phyloP scores from a whole-genome alignment of 2,329 filamentous ascomycete species.

The Diaporthe vaccinii region DNA sequence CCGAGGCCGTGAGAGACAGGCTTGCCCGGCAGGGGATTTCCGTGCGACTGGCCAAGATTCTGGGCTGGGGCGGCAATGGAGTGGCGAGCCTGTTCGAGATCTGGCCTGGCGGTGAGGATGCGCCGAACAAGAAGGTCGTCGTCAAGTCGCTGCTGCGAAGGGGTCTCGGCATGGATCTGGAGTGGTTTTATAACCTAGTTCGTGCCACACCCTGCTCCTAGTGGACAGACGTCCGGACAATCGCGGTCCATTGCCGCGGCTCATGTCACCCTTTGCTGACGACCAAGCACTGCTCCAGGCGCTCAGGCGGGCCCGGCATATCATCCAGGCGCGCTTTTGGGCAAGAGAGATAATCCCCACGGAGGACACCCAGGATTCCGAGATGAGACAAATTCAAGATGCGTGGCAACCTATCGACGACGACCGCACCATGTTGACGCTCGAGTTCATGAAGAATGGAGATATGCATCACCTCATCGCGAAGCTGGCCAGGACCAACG shows the following conservation, averaged over 20 bases:
- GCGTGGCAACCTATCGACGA: neutral
- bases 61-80: constrained; percentile 6
- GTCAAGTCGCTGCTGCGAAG: constrained; percentile 13
- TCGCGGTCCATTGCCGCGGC: neutral
- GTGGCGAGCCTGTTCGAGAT: constrained; percentile 5
- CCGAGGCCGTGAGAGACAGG: neutral
- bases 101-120: neutral
- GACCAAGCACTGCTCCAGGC: neutral
- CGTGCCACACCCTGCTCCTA: neutral
- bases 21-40: neutral
- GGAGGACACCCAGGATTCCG: too few relatives aligned
- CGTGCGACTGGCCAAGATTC: neutral
- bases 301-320: neutral
- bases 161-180: neutral
- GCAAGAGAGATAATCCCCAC: neutral
- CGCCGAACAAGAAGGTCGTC: constrained; percentile 2
- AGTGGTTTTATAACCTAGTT: neutral
- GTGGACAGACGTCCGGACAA: neutral
- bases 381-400: neutral
- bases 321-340: neutral
- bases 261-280: neutral
- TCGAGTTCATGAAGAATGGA: constrained; percentile 18
- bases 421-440: neutral
- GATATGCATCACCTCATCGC: constrained; percentile 1
- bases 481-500: neutral